These are phyloP conservation scores for Trichophyton rubrum DNA, from an alignment of 2,329 filamentous ascomycete species.

Conservation along the genomic window DNA sequence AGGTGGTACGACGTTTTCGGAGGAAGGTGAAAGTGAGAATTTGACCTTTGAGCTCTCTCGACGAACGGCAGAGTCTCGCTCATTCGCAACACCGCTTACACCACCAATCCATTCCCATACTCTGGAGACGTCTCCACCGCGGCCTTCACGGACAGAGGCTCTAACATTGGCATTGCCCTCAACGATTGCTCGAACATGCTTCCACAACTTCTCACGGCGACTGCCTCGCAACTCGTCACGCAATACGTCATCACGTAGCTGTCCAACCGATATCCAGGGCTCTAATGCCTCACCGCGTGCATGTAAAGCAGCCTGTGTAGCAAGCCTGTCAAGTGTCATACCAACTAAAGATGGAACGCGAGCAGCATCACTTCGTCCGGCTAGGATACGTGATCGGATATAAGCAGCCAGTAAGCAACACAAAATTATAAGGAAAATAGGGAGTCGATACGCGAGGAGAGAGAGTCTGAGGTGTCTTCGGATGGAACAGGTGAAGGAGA, in stretches of 20 bases:
- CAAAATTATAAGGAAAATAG: conserved; percentile 36
- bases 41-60: conserved; percentile 20
- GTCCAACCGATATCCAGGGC: conserved; percentile 71
- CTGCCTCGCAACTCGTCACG: conserved; percentile 64
- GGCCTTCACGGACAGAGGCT: conserved; percentile 54
- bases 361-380: conserved; percentile 52
- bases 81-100: conserved; percentile 36
- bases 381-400: conserved; percentile 49
- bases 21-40: conserved; percentile 19
- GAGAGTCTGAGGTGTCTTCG: conserved; percentile 36
- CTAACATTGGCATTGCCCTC: conserved; percentile 91
- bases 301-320: conserved; percentile 71
- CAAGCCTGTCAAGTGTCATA: conserved; percentile 70
- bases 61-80: conserved; percentile 16
- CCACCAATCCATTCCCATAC: conserved; percentile 60
- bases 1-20: conserved; percentile 14
- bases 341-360: conserved; percentile 74
- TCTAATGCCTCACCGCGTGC: conserved; percentile 55
- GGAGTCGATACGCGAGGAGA: conserved; percentile 39
- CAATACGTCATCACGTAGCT: conserved; percentile 82
- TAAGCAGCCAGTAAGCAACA: conserved; percentile 46
- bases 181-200: conserved; percentile 67
- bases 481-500: conserved; percentile 61
- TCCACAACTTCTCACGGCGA: conserved; percentile 72
- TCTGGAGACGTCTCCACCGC: conserved; percentile 44